These are phyloP conservation scores for Calonectria multiphialidica DNA, from an alignment of 2,329 filamentous ascomycete species.

Conservation along the genomic window DNA sequence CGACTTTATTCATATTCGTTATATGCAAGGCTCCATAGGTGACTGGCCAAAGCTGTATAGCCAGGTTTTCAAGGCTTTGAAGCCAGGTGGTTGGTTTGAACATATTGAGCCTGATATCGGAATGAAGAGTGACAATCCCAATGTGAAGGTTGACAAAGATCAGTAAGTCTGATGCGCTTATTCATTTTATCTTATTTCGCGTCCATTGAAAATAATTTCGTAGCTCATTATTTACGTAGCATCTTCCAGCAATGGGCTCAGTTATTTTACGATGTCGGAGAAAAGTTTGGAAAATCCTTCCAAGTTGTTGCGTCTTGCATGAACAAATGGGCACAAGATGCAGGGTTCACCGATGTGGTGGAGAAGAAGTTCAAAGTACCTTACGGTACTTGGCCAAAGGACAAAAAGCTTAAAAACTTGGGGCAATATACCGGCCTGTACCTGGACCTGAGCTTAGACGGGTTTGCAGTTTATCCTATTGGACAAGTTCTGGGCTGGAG, in stretches of 20 bases:
- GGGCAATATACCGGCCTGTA: background rate
- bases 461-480: background rate
- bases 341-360: background rate
- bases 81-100: background rate
- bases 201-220: no score
- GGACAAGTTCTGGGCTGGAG: slow-evolving; percentile 13
- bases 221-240: slow-evolving; percentile 61
- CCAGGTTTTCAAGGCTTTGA: background rate
- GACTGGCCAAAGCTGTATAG: background rate
- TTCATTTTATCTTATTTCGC: background rate
- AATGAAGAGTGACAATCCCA: background rate
- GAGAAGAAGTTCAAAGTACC: background rate
- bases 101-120: background rate
- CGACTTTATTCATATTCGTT: background rate
- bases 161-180: background rate
- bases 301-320: background rate
- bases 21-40: background rate
- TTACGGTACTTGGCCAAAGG: background rate
- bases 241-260: background rate
- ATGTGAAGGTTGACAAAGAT: background rate
- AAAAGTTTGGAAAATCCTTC: background rate
- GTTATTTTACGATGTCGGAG: background rate
- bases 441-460: slow-evolving; percentile 1
- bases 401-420: background rate
- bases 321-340: background rate